Evolutionary conservation across 2,329 filamentous ascomycete species (phyloP), one percentile per base, ranked within the genome.

Genomic region (Balansia obtecta): DNA sequence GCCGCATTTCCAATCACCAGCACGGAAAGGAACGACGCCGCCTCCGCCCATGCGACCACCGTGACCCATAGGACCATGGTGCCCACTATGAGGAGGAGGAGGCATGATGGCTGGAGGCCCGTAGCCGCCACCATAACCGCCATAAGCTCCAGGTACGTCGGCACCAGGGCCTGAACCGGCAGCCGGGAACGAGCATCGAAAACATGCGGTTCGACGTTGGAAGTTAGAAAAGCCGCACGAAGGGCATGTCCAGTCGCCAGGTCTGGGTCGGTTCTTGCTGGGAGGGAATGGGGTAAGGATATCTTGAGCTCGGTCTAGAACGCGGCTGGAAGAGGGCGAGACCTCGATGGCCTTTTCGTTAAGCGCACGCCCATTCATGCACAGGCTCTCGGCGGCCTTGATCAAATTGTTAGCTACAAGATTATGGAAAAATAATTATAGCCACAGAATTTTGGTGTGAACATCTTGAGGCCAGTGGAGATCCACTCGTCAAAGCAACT

Each of bases 261-360:
- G 93, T 52, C 93, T 86, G 54, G 93, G 93, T 42, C 93, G 84
- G 71, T 98, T 98, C 79, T 98, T 98, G 71, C 90, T 96, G 1
- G 93, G 93, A 48, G 93, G 93, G 75, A 98, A 98, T 0, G 93
- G 90, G 1, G 91, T 96, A 49, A 98, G 78, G 56, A 98, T 96
- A 60, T 96, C 93, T 52, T 90, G 87, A 50, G 93, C 93, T 58
- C 91, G 86, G 68, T 98, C 93, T 52, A 98, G 80, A 48, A 98
- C 93, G 52, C 93, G 85, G 71, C 88, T 94, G n/a, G 88, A 95
- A 9, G 91, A 97, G 10, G 93, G 93, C 4, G 93, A 96, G 52
- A 98, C 93, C 69, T 98, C 93, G 63, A 98, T 97, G 56, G 93
- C 93, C 74, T 97, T 97, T 69, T 98, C 93, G 64, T 97, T 98